Evolutionary conservation across 2,329 filamentous ascomycete species (phyloP), one percentile per base, ranked within the genome.

Genomic region (Fusarium penzigii): DNA sequence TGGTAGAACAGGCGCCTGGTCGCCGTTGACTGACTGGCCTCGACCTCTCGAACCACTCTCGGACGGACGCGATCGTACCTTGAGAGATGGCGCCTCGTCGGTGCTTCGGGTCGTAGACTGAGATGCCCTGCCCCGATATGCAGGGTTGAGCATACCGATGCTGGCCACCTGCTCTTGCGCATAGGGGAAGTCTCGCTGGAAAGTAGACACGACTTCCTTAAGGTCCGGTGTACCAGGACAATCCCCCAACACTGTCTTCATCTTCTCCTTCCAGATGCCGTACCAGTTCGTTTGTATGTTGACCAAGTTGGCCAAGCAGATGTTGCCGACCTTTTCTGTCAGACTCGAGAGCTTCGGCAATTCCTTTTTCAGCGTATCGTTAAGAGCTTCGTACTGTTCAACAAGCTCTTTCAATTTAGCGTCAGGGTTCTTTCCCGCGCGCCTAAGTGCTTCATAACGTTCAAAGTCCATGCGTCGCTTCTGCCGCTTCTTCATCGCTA

Each of bases 391-490:
- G 70, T 96, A 99, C 68, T 95, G 88, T 65, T 96, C 91, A 17
- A 92, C 90, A 39, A 89, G 84, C 62, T 96, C 91, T 14, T 83
- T 78, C 5, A 92, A 87, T 69, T 93, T 94, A 65, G 91, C 88
- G 69, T 97, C 93, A 12, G 91, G 79, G 62, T 90, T 95, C 71
- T 95, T 92, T 56, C 91, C 90, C 34, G 84, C 81, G 42, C 91
- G 89, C 65, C 88, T 87, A 52, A 92, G 80, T 61, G 88, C 84
- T 65, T 90, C 86, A 62, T 84, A 90, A 61, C 89, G 89, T 59
- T 93, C 90, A 70, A 90, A 97, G 67, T 97, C 92, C 14, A 93
- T 76, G 13, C 95, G 83, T n/a, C 90, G 87, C 76, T 97, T 97
- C 63, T 92, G 88, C 20, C 94, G 88, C 75, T 97, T 96, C 68